Evolutionary conservation across 2,329 filamentous ascomycete species (phyloP).

Genomic region (Grosmannia clavigera): DNA sequence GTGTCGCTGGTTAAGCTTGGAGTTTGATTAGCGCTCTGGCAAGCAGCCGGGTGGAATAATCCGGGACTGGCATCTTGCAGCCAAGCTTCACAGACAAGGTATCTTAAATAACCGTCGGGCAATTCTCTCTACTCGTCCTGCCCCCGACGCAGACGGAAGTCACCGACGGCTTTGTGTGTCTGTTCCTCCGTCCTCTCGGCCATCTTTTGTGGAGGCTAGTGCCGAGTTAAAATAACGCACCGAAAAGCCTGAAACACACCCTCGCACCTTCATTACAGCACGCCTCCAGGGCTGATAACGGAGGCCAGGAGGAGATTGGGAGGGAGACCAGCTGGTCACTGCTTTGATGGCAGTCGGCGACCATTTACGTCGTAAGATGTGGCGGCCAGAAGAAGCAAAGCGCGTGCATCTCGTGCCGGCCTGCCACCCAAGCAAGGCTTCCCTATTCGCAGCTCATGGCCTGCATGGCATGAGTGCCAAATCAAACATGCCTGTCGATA

Average conservation of each 20-base stretch:
- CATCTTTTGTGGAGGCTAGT: neutral
- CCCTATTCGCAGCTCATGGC: neutral
- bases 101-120: too few relatives aligned
- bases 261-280: neutral
- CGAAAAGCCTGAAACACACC: neutral
- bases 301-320: too few relatives aligned
- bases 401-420: neutral
- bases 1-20: neutral
- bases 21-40: too few relatives aligned
- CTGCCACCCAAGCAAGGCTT: neutral
- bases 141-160: neutral
- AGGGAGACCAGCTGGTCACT: neutral
- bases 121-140: too few relatives aligned
- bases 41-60: too few relatives aligned
- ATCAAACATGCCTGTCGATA: neutral
- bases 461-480: neutral
- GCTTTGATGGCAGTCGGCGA: neutral
- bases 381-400: neutral
- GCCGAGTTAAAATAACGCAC: neutral
- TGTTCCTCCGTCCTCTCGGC: neutral
- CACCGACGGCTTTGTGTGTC: neutral
- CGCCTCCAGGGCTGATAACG: neutral
- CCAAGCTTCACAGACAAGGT: too few relatives aligned
- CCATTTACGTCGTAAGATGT: neutral
- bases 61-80: too few relatives aligned